Percentiles rank a stretch among this genome's conserved stretches.
Evolutionary conservation across 2,329 filamentous ascomycete species (phyloP).

Genomic region (Paecilomyces sp.): DNA sequence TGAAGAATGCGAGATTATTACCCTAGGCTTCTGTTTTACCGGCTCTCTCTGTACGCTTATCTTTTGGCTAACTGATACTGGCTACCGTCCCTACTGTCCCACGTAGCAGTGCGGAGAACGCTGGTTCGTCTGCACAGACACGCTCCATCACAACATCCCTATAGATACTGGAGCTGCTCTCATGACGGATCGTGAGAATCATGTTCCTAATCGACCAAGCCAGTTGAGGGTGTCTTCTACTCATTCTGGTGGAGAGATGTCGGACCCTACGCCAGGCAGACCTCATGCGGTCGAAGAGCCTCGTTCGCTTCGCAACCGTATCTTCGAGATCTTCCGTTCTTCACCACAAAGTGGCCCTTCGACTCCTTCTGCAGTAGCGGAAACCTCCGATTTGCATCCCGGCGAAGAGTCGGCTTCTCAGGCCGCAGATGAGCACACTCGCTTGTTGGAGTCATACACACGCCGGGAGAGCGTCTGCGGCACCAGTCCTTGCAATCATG

Average conservation of each 20-base stretch:
- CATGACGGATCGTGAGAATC: not conserved
- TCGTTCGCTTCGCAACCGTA: conserved; percentile 22
- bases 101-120: not conserved
- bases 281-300: conserved; percentile 13
- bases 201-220: not conserved
- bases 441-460: conserved; percentile 33
- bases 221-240: conserved; percentile 6
- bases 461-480: conserved; percentile 29
- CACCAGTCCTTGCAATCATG: conserved; percentile 55
- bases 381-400: conserved; percentile 1
- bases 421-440: conserved; percentile 26
- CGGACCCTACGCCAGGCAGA: conserved; percentile 16
- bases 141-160: not conserved
- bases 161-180: not conserved
- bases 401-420: conserved; percentile 8
- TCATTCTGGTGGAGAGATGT: conserved; percentile 12
- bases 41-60: not conserved
- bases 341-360: conserved; percentile 8
- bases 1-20: not conserved
- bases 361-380: conserved; percentile 5
- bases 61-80: conserved; percentile 14
- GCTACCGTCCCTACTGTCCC: conserved; percentile 16
- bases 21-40: conserved; percentile 8
- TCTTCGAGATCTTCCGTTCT: conserved; percentile 23
- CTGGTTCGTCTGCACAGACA: not conserved